phyloP scores from a whole-genome alignment of 2,329 filamentous ascomycete genomes.

The Raffaelea ambrosiae region DNA sequence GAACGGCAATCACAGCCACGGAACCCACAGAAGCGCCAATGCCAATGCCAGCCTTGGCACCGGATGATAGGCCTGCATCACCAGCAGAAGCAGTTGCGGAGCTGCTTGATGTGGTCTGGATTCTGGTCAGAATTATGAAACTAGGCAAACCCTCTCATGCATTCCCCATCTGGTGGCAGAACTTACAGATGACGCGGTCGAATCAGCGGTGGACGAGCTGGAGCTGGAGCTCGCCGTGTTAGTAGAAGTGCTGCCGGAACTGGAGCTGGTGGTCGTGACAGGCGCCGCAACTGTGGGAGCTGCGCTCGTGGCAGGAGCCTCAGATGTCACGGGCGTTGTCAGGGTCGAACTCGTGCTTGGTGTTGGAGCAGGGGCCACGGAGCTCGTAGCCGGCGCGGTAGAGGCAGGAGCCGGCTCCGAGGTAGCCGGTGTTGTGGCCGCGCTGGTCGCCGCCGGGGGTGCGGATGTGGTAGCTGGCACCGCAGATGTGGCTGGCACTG shows the following conservation, averaged over 20 bases:
- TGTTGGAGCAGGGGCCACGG: background rate
- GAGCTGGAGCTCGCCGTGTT: background rate
- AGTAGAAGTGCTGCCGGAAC: background rate
- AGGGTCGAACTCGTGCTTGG: constrained; percentile 1
- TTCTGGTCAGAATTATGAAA: constrained; percentile 1
- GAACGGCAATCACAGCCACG: constrained; percentile 10
- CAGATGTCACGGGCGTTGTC: background rate
- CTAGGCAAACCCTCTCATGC: constrained; percentile 1
- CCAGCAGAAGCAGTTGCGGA: background rate
- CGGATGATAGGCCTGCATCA: constrained; percentile 3
- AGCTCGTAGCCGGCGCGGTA: background rate
- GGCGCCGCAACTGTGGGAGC: background rate
- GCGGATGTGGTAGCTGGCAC: background rate
- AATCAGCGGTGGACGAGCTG: background rate
- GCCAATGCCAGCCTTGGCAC: constrained; percentile 15
- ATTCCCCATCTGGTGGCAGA: too few species aligned
- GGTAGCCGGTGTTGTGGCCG: background rate
- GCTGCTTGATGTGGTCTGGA: background rate
- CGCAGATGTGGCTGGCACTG: background rate
- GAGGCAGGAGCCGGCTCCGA: background rate
- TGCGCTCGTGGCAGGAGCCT: background rate
- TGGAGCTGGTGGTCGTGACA: background rate
- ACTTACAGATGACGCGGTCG: too few species aligned
- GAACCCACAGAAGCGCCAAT: constrained; percentile 11
- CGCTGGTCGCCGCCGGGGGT: background rate